Evolutionary conservation across 129 eudicot genomes (phyloP), one percentile per base, ranked within the genome.

Genomic region (Centrapalus pauciflorus): DNA sequence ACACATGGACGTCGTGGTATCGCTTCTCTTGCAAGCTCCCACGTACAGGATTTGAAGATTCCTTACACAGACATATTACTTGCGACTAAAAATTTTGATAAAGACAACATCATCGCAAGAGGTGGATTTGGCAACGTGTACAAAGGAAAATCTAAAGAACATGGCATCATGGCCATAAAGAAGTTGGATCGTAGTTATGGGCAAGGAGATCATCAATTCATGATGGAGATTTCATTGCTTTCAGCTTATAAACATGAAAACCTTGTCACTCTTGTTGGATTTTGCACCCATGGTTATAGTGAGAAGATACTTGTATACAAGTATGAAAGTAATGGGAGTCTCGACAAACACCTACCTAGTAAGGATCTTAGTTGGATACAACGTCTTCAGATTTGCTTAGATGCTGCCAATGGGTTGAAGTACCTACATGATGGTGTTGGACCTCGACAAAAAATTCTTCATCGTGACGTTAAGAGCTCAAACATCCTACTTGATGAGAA

Each of bases 121-220:
- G 71, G 71, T 65, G 71, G 71, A 7, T 65, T 29, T 29, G 85
- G 79, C 34, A 66, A 38, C 56, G 84, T 79, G 9, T 79, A 73
- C 26, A 63, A 52, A 61, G 83, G 58, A 20, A 20, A 28, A 46
- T 40, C 24, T 35, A 7, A 43, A 48, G 54, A 61, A 33, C 56
- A 48, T 65, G 71, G 71, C 58, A 16, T 12, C 28, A 46, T 65
- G 0, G 71, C 58, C 12, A 7, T 65, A 32, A 65, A 65, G 46
- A 27, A 33, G 12, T 17, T 28, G 14, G 40, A 65, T 29, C 59
- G 13, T 17, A 50, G 19, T 0, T 4, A 29, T 1, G 46, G 71
- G 2, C 71, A 65, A 65, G 71, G 71, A 20, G 59, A 46, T 4
- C 59, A 30, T 5, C 58, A 65, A 65, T 65, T 46, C 46, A 48